Conservation (phyloP, 495 filamentous ascomycete species). For the Lentithecium fluviatile region DNA sequence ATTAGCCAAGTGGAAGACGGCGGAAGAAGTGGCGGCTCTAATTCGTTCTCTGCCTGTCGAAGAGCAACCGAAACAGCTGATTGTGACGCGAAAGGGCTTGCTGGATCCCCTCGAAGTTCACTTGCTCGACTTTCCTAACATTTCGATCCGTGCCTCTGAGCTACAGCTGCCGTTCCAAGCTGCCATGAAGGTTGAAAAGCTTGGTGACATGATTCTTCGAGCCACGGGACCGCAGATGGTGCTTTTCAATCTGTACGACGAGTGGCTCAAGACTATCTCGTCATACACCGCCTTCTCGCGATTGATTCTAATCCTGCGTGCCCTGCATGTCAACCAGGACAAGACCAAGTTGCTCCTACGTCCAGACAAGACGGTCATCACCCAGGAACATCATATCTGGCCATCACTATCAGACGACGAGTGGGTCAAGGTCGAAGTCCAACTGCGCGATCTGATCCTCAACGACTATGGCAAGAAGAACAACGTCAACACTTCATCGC, state of each 20-base stretch:
- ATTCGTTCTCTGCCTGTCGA: conserved; percentile 97
- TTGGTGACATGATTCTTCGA: conserved; percentile 97
- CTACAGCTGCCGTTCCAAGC: conserved; percentile 98
- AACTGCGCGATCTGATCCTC: conserved; percentile 90
- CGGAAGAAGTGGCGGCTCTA: conserved; percentile 97
- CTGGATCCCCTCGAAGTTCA: conserved; percentile 97
- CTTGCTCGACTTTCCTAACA: conserved; percentile 97
- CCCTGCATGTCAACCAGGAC: conserved; percentile 95
- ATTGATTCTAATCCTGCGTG: conserved; percentile 90
- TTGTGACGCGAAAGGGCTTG: conserved; percentile 96
- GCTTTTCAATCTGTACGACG: conserved; percentile 97
- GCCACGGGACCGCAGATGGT: conserved; percentile 99
- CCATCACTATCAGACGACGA: conserved; percentile 91
- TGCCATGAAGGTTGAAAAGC: conserved; percentile 99
- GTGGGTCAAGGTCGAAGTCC: conserved; percentile 98
- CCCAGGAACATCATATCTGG: conserved; percentile 99
- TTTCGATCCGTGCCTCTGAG: conserved; percentile 97
- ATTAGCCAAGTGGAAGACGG: conserved; percentile 99
- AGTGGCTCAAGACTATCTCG: conserved; percentile 98
- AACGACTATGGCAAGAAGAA: conserved; percentile 99
- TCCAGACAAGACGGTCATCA: conserved; percentile 98
- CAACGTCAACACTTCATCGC: conserved; percentile 94
- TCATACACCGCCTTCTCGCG: conserved; percentile 99
- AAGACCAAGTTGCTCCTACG: conserved; percentile 96
- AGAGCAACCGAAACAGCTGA: conserved; percentile 98